These are phyloP conservation scores for Dactylella cylindrospora DNA, from an alignment of 2,329 filamentous ascomycete species.

Conservation along the genomic window DNA sequence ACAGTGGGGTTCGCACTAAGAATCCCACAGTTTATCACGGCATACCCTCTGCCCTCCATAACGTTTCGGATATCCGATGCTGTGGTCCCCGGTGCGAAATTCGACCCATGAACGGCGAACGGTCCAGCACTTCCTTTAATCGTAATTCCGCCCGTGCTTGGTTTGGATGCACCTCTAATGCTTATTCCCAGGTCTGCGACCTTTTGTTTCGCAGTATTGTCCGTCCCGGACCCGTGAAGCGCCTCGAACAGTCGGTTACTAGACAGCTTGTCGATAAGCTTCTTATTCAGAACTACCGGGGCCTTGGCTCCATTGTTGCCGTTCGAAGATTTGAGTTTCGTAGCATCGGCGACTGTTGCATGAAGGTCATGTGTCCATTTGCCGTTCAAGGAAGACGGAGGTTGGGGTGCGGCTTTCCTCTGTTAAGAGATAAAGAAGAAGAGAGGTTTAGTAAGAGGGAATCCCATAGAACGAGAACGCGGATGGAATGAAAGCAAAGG, in stretches of 20 bases:
- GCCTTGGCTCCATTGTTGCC: conserved; percentile 53
- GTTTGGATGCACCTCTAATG: conserved; percentile 50
- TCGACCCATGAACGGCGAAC: conserved; percentile 72
- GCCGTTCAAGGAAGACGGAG: conserved; percentile 57
- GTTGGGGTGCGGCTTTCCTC: conserved; percentile 20
- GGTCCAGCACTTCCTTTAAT: conserved; percentile 75
- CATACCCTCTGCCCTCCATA: conserved; percentile 68
- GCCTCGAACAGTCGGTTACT: conserved; percentile 53
- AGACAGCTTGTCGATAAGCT: conserved; percentile 53
- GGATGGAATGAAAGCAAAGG: conserved; percentile 3
- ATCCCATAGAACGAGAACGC: conserved; percentile 16
- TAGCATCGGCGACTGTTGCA: conserved; percentile 7
- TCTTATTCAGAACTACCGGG: conserved; percentile 50
- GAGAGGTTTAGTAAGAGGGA: conserved; percentile 36
- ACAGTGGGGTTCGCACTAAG: conserved; percentile 69
- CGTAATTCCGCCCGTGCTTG: conserved; percentile 59
- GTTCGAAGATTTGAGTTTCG: conserved; percentile 29
- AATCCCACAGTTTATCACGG: conserved; percentile 67
- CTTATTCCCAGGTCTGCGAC: conserved; percentile 50
- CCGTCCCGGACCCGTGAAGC: conserved; percentile 51
- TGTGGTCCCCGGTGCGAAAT: conserved; percentile 79
- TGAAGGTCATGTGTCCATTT: conserved; percentile 75
- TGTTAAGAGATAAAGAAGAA: conserved; percentile 7
- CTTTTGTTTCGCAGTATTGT: conserved; percentile 47
- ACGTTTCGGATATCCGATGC: conserved; percentile 80